A percentile compares a stretch with the other conserved stretches of the same genome.
These are phyloP conservation scores for Colletotrichum destructivum DNA, from an alignment of 2,329 filamentous ascomycete species.

Conservation along the genomic window DNA sequence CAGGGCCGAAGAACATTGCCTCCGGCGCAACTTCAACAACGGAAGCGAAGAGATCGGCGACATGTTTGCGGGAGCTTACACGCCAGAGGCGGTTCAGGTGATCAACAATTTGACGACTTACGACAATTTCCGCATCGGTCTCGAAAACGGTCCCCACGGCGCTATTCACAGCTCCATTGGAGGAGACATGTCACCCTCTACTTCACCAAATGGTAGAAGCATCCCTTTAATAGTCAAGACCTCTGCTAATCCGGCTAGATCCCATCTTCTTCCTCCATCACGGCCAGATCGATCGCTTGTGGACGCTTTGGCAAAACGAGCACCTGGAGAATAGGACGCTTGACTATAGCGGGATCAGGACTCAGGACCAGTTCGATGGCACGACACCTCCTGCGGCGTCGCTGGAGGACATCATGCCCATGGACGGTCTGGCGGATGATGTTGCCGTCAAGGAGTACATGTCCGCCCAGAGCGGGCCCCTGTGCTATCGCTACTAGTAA, in stretches of 20 bases:
- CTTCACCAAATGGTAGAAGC: conserved; percentile 46
- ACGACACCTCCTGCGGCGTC: conserved; percentile 8
- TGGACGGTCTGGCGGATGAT: conserved; percentile 35
- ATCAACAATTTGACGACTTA: too few species aligned
- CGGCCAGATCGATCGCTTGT: conserved; percentile 44
- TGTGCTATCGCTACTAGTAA: too few species aligned
- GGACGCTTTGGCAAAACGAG: conserved; percentile 44
- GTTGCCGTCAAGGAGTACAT: conserved; percentile 37
- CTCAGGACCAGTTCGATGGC: background rate
- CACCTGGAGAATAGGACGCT: conserved; percentile 17
- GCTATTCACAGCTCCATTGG: conserved; percentile 46
- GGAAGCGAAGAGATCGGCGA: conserved; percentile 28
- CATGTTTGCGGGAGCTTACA: conserved; percentile 13
- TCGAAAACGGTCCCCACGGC: conserved; percentile 49
- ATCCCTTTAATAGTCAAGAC: background rate
- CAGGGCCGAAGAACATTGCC: conserved; percentile 44
- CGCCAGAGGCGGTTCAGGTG: conserved; percentile 33
- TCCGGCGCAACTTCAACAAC: conserved; percentile 46
- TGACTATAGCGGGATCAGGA: conserved; percentile 31
- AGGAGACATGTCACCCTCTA: conserved; percentile 49
- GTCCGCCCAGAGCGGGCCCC: conserved; percentile 19
- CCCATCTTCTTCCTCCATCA: conserved; percentile 46
- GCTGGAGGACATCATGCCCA: conserved; percentile 39
- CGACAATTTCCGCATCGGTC: background rate
- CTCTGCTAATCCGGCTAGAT: conserved; percentile 17